Evolutionary conservation across 2,329 filamentous ascomycete genomes (phyloP).

Genomic region (Venturia asperata): DNA sequence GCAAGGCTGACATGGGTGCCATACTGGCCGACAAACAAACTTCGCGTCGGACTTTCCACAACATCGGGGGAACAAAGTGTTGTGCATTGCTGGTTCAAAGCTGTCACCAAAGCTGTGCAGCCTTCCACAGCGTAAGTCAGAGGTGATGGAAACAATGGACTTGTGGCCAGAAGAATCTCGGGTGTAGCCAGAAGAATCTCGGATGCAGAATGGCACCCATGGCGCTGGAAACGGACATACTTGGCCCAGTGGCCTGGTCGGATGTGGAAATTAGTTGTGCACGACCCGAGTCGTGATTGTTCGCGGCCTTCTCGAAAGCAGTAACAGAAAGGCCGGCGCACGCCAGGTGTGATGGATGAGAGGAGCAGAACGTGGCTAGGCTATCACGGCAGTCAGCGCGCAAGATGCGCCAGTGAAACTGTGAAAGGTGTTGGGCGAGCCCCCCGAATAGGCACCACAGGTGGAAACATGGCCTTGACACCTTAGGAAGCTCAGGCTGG

Average conservation of each 20-base stretch:
- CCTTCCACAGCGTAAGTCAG: background rate
- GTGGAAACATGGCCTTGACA: background rate
- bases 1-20: background rate
- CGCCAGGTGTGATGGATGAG: background rate
- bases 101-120: conserved; percentile 6
- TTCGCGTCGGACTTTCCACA: background rate
- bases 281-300: background rate
- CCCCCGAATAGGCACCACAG: no score
- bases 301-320: background rate
- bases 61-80: background rate
- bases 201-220: background rate
- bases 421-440: background rate
- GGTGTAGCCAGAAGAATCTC: background rate
- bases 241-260: background rate
- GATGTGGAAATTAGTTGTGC: background rate
- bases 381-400: background rate
- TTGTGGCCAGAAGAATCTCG: background rate
- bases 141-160: background rate
- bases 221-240: conserved; percentile 7
- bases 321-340: background rate
- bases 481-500: background rate
- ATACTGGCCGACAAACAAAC: background rate
- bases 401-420: background rate
- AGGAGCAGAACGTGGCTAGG: conserved; percentile 4
- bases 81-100: background rate